Evolutionary conservation across 176 grass and related monocot genomes (phyloP).

Genomic region (Lolium perenne): DNA sequence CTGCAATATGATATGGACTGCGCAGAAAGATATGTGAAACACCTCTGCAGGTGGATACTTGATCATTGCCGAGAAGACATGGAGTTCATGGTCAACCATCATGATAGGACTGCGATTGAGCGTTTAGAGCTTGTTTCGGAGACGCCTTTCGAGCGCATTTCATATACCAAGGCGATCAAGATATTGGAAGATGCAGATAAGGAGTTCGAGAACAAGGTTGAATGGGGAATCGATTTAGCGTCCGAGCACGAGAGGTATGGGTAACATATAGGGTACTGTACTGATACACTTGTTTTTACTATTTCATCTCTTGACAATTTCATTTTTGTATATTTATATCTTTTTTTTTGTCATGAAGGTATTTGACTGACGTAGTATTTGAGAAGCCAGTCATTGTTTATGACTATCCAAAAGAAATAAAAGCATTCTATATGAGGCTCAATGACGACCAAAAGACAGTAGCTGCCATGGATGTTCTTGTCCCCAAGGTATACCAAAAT

Average conservation of each 20-base stretch:
- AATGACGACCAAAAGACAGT: no score
- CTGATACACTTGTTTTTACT: no score
- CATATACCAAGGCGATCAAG: conserved; percentile 73
- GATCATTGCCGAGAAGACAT: conserved; percentile 73
- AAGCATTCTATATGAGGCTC: no score
- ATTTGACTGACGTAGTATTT: no score
- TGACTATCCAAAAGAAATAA: no score
- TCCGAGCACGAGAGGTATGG: conserved; percentile 88
- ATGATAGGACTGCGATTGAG: conserved; percentile 74
- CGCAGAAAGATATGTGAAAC: conserved; percentile 49
- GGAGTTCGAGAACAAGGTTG: conserved; percentile 79
- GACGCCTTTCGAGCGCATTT: conserved; percentile 65
- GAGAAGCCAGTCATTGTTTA: no score
- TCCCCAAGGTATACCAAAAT: no score
- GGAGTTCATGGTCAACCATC: conserved; percentile 87
- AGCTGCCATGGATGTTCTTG: no score
- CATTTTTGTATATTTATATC: no score
- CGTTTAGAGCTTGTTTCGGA: conserved; percentile 76
- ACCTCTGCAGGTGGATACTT: conserved; percentile 90
- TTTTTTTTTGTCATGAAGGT: no score
- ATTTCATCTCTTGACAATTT: no score
- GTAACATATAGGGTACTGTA: neutral
- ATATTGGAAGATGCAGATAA: conserved; percentile 65
- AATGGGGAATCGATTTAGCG: conserved; percentile 95
- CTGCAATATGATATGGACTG: no score